phyloP scores from a whole-genome alignment of 192 early-diverging fungal species.

The Coemansia sp. region DNA sequence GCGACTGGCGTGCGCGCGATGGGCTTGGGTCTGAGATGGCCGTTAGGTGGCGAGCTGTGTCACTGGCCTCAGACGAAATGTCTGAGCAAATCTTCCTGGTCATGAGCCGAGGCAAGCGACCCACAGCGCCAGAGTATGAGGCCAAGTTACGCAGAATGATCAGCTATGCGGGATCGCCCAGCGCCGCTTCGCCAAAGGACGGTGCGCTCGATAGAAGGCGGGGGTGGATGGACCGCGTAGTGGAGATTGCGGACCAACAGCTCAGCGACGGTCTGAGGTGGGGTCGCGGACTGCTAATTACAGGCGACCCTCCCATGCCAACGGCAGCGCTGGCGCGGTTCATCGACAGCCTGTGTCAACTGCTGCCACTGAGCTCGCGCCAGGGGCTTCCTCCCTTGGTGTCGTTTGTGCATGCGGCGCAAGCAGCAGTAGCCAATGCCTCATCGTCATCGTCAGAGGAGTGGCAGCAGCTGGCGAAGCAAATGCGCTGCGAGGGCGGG shows the following conservation, averaged over 20 bases:
- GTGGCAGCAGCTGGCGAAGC: slow-evolving; percentile 26
- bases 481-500: slow-evolving; percentile 65
- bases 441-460: slow-evolving; percentile 10
- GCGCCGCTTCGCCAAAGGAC: background rate
- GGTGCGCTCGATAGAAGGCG: slow-evolving; percentile 26
- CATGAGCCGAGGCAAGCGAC: slow-evolving; percentile 33
- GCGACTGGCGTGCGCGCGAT: slow-evolving; percentile 83
- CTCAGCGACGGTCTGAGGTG: slow-evolving; percentile 61
- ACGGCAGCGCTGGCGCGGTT: slow-evolving; percentile 30
- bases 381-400: slow-evolving; percentile 23
- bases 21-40: slow-evolving; percentile 53
- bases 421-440: background rate
- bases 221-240: slow-evolving; percentile 74
- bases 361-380: slow-evolving; percentile 18
- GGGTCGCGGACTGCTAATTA: slow-evolving; percentile 57
- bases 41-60: slow-evolving; percentile 22
- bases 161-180: slow-evolving; percentile 7
- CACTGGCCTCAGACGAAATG: slow-evolving; percentile 24
- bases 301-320: slow-evolving; percentile 5
- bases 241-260: slow-evolving; percentile 77
- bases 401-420: slow-evolving; percentile 19
- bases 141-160: slow-evolving; percentile 26
- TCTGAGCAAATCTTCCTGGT: slow-evolving; percentile 40
- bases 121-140: slow-evolving; percentile 21
- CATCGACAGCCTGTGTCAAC: slow-evolving; percentile 25